phyloP scores from a whole-genome alignment of 2,329 filamentous ascomycete species.

The Alternaria rosae region DNA sequence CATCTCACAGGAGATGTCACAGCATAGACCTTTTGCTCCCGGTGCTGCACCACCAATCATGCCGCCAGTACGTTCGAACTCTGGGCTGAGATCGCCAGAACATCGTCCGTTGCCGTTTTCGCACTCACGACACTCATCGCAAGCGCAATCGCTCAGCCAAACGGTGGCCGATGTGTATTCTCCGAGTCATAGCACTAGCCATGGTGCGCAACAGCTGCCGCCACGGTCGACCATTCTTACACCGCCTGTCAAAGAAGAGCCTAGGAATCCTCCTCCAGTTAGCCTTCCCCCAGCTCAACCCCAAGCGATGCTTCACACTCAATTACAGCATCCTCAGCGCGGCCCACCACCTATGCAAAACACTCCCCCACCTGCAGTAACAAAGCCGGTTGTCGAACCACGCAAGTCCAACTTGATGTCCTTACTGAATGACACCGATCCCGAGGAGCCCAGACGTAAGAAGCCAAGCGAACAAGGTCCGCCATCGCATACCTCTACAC shows the following conservation, averaged over 20 bases:
- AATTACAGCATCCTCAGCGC: conserved; percentile 32
- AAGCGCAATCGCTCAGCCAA: conserved; percentile 33
- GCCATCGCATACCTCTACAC: conserved; percentile 45
- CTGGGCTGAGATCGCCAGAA: conserved; percentile 41
- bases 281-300: conserved; percentile 27
- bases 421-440: conserved; percentile 49
- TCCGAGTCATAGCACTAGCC: conserved; percentile 26
- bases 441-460: conserved; percentile 46
- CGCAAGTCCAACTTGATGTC: conserved; percentile 50
- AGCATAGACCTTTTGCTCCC: conserved; percentile 35
- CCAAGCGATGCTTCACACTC: conserved; percentile 29
- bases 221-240: conserved; percentile 36
- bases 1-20: conserved; percentile 42
- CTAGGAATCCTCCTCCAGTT: conserved; percentile 35
- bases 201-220: conserved; percentile 30
- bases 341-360: conserved; percentile 28
- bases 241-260: conserved; percentile 47
- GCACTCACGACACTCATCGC: conserved; percentile 37
- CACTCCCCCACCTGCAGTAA: conserved; percentile 23
- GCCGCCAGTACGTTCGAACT: conserved; percentile 36
- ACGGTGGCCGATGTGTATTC: conserved; percentile 28
- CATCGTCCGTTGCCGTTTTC: conserved; percentile 39
- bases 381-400: conserved; percentile 42
- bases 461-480: conserved; percentile 43
- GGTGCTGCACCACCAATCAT: conserved; percentile 28